Evolutionary conservation across 2,329 filamentous ascomycete genomes (phyloP), one percentile per base, ranked within the genome.

Genomic region (Orbilia blumenaviensis): DNA sequence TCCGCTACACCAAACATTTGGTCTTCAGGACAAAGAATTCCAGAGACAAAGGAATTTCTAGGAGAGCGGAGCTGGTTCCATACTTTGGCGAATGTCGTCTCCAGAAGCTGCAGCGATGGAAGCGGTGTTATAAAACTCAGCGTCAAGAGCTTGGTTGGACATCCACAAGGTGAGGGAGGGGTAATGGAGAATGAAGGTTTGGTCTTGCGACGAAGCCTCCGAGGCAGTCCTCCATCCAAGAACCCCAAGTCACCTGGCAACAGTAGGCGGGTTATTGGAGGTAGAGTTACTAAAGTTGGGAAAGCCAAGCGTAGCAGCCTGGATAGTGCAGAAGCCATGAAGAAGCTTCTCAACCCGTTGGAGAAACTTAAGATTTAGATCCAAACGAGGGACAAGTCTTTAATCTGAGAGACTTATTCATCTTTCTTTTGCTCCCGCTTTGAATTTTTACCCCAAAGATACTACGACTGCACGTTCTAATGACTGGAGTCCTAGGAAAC

Each of bases 21-120:
- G 72, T 76, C 72, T 36, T 67, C 66, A 3, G 72, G 72, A 21
- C 72, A 76, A 36, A 56, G 72, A 44, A 62, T 76, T 6, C 72
- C 72, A 29, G 72, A 76, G 52, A 76, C 72, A n/a, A 76, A 69
- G 41, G 64, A 76, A 41, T 76, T 50, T 52, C 34, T 76, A 12
- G 52, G 58, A 8, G 72, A 76, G 36, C 38, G 72, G 34, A 61
- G 46, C n/a, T 76, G 72, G 72, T 76, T 76, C 54, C 72, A 76
- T 41, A 76, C 72, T 9, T 69, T 76, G 61, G 72, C 72, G 16
- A 76, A 76, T 23, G 64, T 76, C 32, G 72, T 76, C 32, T 69
- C 72, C 25, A 69, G 72, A 48, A 58, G 72, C 32, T 46, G 18
- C 25, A 66, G 58, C 64, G 64, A 76, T 42, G 72, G 58, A 2